Evolutionary conservation across 164 flowering plant species (phyloP).

Genomic region (Vitis rupestris): DNA sequence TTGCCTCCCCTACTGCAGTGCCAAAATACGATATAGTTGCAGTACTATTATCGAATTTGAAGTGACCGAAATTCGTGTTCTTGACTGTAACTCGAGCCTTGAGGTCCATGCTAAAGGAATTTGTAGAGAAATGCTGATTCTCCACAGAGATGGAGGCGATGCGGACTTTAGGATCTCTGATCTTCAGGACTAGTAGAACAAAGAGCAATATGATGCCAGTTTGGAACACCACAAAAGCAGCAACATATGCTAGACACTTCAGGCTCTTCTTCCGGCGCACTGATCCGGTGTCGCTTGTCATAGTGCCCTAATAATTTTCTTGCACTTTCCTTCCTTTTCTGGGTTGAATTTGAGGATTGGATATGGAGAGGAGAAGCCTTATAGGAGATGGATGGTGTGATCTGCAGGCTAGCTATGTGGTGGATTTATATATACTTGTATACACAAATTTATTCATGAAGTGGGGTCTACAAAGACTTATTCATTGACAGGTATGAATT

Average conservation of each 20-base stretch:
- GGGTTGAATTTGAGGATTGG: too few relatives aligned
- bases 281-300: neutral
- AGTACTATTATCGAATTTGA: neutral
- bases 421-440: too few relatives aligned
- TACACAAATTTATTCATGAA: too few relatives aligned
- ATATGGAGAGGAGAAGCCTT: too few relatives aligned
- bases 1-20: neutral
- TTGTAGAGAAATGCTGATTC: too few relatives aligned
- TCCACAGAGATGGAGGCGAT: too few relatives aligned
- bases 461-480: too few relatives aligned
- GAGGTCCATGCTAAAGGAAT: neutral
- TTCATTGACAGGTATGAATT: too few relatives aligned
- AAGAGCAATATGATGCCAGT: constrained; percentile 5
- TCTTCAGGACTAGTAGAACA: neutral
- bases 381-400: too few relatives aligned
- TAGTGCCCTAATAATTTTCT: neutral
- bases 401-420: too few relatives aligned
- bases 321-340: too few relatives aligned
- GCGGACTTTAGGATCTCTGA: neutral
- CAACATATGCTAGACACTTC: neutral
- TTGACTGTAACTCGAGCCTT: neutral
- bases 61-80: neutral
- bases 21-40: neutral
- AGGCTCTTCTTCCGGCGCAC: neutral
- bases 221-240: constrained; percentile 4